Evolutionary conservation across 1,139 yeast genomes (phyloP), one percentile per base, ranked within the genome.

Genomic region (Yamadazyma sp.): DNA sequence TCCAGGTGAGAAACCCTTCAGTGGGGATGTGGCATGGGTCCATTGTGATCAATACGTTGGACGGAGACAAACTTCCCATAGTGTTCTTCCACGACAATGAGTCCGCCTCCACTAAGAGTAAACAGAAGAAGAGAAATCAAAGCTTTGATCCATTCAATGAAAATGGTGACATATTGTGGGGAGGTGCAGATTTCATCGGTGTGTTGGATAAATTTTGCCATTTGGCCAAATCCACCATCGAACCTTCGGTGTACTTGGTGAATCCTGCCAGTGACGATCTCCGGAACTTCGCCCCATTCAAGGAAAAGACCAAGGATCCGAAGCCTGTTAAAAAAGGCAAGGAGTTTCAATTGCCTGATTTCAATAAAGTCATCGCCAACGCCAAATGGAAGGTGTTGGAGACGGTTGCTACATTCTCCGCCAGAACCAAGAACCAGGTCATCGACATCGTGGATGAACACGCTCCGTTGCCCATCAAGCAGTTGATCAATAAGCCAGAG

Each of bases 21-120:
- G 66, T 75, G 17, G 94, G 96, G 1, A 84, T 87, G 82, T 92
- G 97, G 96, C 79, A 79, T 64, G 99, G 99, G 0, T 86, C 95
- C 0, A 66, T 91, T 15, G 69, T 88, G 2, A 63, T 91, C 34
- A 84, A 88, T 60, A 75, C 87, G 4, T 76, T 79, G 46, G 81
- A 77, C 37, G 86, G 83, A 36, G 84, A 86, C 30, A 77, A 79
- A 44, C 56, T 83, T 12, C 97, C 98, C 0, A 83, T 89, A 7
- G 58, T 92, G 33, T 92, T 89, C 60, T 91, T 94, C 67, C 98
- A 92, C 60, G 98, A 94, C 56, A 83, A 87, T 43, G 92, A 87
- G 52, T 79, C 85, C 18, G 81, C 87, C 6, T 83, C 94, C 32
- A 87, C 95, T 0, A 66, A 75, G 41, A 62, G 73, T 46, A 83